Conservation (phyloP, 2,329 filamentous ascomycete species). For the Colletotrichum lupini region DNA sequence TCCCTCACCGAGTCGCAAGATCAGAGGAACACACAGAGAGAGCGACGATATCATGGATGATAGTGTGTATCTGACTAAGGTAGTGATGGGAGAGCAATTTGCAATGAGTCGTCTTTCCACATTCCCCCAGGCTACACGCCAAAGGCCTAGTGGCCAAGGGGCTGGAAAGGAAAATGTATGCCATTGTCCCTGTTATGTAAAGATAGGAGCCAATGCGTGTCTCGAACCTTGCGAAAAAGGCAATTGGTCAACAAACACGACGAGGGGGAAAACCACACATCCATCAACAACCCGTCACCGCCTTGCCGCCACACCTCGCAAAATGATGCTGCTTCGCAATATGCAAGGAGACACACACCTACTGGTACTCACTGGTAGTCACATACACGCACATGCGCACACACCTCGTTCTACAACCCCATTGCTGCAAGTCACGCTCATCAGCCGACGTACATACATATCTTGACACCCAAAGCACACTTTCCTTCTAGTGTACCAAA, state of each 20-base stretch:
- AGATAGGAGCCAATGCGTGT: not conserved
- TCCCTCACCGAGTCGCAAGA: not conserved
- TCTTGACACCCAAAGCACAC: not conserved
- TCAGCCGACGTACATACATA: not conserved
- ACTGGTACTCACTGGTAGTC: not conserved
- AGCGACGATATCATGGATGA: not conserved
- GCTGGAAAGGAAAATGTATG: not conserved
- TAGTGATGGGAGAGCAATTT: no score
- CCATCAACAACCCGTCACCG: not conserved
- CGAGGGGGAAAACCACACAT: not conserved
- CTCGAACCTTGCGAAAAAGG: not conserved
- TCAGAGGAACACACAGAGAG: not conserved
- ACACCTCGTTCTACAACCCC: not conserved
- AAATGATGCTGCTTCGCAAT: not conserved
- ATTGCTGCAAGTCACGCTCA: constrained; percentile 3
- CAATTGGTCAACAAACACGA: constrained; percentile 12
- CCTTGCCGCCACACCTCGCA: not conserved
- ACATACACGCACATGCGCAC: not conserved
- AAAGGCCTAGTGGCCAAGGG: not conserved
- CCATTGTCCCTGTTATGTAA: not conserved
- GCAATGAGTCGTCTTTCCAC: no score
- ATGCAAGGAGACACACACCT: not conserved
- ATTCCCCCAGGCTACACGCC: not conserved
- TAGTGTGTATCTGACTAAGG: no score
- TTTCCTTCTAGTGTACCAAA: not conserved